These are phyloP conservation scores for Clarireedia hainanense DNA, from an alignment of 2,329 filamentous ascomycete genomes.

Conservation along the genomic window DNA sequence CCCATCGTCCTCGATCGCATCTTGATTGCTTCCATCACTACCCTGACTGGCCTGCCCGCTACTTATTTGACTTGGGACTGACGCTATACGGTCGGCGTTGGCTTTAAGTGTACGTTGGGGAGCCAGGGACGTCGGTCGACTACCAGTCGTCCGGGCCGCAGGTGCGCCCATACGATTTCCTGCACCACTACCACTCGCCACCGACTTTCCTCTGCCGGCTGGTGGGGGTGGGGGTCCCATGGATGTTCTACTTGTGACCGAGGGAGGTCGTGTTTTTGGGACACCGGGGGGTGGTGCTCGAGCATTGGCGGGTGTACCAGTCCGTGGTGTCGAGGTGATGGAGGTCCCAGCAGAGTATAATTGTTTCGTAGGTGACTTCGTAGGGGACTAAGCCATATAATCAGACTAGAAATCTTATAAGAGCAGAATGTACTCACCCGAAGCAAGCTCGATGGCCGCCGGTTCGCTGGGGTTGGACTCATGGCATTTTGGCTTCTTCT, in stretches of 20 bases:
- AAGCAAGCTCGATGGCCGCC: constrained; percentile 48
- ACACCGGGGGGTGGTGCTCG: constrained; percentile 32
- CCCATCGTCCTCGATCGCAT: constrained; percentile 22
- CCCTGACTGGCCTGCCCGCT: constrained; percentile 19
- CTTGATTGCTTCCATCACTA: constrained; percentile 24
- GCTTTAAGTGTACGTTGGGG: constrained; percentile 24
- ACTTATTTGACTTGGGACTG: constrained; percentile 27
- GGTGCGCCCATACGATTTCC: constrained; percentile 23
- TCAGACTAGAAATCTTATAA: constrained; percentile 17
- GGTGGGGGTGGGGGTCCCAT: constrained; percentile 54
- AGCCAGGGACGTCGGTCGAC: constrained; percentile 20
- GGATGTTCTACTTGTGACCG: constrained; percentile 49
- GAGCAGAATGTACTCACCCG: constrained; percentile 37
- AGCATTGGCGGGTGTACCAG: constrained; percentile 53
- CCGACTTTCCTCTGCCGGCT: constrained; percentile 30
- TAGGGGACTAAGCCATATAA: constrained; percentile 51
- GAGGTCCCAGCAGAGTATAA: constrained; percentile 43
- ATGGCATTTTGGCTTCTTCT: constrained; percentile 63
- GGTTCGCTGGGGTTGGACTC: constrained; percentile 63
- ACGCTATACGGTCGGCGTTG: constrained; percentile 25
- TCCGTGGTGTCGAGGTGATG: constrained; percentile 53
- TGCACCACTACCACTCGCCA: constrained; percentile 29
- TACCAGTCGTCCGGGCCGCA: constrained; percentile 14
- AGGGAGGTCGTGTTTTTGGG: constrained; percentile 46
- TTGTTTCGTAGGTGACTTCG: constrained; percentile 74